phyloP scores from a whole-genome alignment of 768 basidiomycete genomes.

The Boletus barrowsii region DNA sequence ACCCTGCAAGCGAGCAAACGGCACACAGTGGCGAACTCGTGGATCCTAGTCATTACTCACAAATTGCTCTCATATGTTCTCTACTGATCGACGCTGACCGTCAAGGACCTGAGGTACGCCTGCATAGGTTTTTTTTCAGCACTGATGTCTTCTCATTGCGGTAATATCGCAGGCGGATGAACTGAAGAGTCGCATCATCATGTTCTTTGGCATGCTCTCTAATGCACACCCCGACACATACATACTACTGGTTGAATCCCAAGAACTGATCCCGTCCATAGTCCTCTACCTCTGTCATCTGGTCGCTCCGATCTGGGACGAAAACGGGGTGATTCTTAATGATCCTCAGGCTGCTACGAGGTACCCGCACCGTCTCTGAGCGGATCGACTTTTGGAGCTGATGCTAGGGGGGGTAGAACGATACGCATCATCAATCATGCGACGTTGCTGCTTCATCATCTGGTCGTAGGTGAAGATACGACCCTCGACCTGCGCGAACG shows the following conservation, averaged over 20 bases:
- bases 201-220: constrained; percentile 40
- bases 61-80: constrained; percentile 50
- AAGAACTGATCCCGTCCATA: constrained; percentile 61
- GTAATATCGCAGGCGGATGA: constrained; percentile 32
- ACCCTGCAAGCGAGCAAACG: constrained; percentile 25
- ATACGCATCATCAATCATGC: constrained; percentile 51
- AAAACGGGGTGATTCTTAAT: constrained; percentile 42
- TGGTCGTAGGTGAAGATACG: constrained; percentile 51
- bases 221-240: constrained; percentile 38
- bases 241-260: constrained; percentile 44
- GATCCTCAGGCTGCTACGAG: constrained; percentile 33
- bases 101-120: constrained; percentile 40
- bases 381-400: not conserved
- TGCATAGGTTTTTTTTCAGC: not conserved
- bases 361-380: constrained; percentile 7
- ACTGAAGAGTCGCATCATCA: constrained; percentile 37
- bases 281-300: constrained; percentile 53
- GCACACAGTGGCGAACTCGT: constrained; percentile 17
- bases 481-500: constrained; percentile 53
- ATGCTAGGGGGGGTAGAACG: constrained; percentile 35
- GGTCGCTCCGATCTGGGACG: constrained; percentile 64
- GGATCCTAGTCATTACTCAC: constrained; percentile 34
- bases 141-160: not conserved
- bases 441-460: constrained; percentile 58
- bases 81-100: constrained; percentile 44